phyloP scores from a whole-genome alignment of 306 rosid genomes.

The Cucurbita moschata region DNA sequence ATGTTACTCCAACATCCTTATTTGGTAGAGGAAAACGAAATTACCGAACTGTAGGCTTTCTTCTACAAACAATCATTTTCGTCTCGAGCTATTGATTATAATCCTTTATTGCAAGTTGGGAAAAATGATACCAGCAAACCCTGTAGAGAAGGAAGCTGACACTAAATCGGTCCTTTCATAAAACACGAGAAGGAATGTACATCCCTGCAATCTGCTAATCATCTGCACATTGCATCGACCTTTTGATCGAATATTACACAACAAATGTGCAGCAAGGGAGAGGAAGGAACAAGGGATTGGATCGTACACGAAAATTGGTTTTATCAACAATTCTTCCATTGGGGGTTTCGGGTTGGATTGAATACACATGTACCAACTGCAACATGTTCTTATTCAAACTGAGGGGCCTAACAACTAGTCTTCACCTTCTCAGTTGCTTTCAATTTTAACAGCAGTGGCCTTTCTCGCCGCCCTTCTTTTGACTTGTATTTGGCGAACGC shows the following conservation, averaged over 20 bases:
- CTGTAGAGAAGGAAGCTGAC: not conserved
- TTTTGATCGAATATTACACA: too few species aligned
- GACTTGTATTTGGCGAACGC: conserved; percentile 32
- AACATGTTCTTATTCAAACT: not conserved
- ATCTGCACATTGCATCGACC: too few species aligned
- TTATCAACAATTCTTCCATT: not conserved
- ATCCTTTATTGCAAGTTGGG: not conserved
- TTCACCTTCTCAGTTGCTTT: conserved; percentile 16
- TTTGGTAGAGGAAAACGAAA: not conserved
- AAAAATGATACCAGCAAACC: not conserved
- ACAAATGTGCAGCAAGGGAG: not conserved
- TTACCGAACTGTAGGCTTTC: too few species aligned
- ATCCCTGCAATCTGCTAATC: not conserved
- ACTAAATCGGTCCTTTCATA: not conserved
- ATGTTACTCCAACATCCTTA: not conserved
- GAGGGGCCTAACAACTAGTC: not conserved
- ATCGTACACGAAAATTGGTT: not conserved
- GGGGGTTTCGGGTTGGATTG: not conserved
- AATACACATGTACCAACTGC: not conserved
- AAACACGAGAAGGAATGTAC: not conserved
- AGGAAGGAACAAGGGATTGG: not conserved
- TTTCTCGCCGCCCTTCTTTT: conserved; percentile 20
- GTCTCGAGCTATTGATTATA: too few species aligned
- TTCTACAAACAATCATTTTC: too few species aligned
- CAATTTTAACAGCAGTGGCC: conserved; percentile 11